A percentile compares a stretch with the other conserved stretches of the same genome.
These are phyloP conservation scores for Aspergillus fumigatus DNA, from an alignment of 2,329 filamentous ascomycete species.

Conservation along the genomic window DNA sequence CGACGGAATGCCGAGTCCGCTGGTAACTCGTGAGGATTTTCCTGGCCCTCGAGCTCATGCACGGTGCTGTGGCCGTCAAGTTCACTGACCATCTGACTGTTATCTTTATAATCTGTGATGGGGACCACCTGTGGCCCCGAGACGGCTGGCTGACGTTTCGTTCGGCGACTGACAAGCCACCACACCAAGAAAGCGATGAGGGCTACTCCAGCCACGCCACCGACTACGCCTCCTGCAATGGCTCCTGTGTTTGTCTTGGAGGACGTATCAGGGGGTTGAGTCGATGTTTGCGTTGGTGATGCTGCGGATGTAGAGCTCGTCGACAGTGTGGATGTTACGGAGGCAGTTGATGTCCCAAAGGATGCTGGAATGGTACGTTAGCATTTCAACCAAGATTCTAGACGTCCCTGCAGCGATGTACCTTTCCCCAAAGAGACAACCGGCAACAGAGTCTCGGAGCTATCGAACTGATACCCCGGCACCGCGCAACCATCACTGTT, in stretches of 20 bases:
- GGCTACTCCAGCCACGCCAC: slow-evolving; percentile 8
- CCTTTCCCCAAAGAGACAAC: not conserved
- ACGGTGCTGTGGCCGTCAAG: not conserved
- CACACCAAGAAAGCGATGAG: slow-evolving; percentile 3
- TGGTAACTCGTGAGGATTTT: not conserved
- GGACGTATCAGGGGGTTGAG: not conserved
- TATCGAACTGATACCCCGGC: not conserved
- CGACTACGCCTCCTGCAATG: slow-evolving; percentile 10
- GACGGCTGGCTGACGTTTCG: not conserved
- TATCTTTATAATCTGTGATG: not conserved
- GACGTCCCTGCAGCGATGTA: not conserved
- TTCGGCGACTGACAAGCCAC: not conserved
- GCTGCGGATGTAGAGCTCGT: not conserved
- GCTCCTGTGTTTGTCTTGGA: slow-evolving; percentile 2
- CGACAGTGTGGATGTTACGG: not conserved
- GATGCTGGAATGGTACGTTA: not conserved
- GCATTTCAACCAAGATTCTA: not conserved
- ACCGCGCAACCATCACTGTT: not conserved
- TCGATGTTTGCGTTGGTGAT: not conserved
- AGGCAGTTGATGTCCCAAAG: not conserved
- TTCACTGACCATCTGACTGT: not conserved
- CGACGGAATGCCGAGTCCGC: not conserved
- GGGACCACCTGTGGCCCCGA: not conserved
- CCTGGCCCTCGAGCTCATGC: not conserved
- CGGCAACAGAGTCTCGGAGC: not conserved